Evolutionary conservation across 495 filamentous ascomycete species (phyloP).

Genomic region (Xylaria scruposa): DNA sequence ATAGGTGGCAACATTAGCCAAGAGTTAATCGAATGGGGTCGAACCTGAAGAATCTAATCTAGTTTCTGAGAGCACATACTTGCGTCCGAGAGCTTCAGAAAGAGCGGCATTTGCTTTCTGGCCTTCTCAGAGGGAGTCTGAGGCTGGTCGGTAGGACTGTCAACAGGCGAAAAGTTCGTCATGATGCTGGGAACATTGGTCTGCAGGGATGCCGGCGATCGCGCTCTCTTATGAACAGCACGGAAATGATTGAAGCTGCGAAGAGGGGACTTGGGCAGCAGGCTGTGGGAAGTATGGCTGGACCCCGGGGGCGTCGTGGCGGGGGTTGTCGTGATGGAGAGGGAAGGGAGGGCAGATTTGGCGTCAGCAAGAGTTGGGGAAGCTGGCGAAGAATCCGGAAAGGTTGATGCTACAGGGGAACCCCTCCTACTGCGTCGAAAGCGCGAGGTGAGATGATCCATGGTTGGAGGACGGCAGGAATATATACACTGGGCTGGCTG

Average conservation of each 20-base stretch:
- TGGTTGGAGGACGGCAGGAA: constrained; percentile 16
- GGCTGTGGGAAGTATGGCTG: constrained; percentile 12
- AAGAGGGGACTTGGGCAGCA: constrained; percentile 36
- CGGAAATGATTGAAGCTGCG: constrained; percentile 34
- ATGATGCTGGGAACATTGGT: constrained; percentile 39
- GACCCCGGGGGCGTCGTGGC: constrained; percentile 17
- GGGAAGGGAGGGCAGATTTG: constrained; percentile 28
- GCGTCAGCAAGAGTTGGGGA: constrained; percentile 13
- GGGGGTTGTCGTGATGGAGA: constrained; percentile 31
- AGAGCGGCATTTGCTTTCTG: constrained; percentile 48
- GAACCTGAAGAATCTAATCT: constrained; percentile 12
- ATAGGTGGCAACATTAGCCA: neutral
- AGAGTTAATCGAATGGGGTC: constrained; percentile 30
- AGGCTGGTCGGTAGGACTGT: constrained; percentile 36
- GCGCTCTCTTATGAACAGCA: constrained; percentile 46
- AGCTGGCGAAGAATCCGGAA: neutral
- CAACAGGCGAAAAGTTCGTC: constrained; percentile 28
- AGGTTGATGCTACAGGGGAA: neutral
- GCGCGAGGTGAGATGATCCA: constrained; percentile 39
- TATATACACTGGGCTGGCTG: neutral
- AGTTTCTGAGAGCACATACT: constrained; percentile 37
- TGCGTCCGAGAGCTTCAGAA: constrained; percentile 46
- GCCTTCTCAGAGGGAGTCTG: constrained; percentile 36
- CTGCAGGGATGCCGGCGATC: constrained; percentile 47
- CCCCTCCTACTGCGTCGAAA: constrained; percentile 36